Percentiles rank a stretch among this genome's conserved stretches.
phyloP scores from a whole-genome alignment of 306 rosid genomes.

The Potentilla sterilis region DNA sequence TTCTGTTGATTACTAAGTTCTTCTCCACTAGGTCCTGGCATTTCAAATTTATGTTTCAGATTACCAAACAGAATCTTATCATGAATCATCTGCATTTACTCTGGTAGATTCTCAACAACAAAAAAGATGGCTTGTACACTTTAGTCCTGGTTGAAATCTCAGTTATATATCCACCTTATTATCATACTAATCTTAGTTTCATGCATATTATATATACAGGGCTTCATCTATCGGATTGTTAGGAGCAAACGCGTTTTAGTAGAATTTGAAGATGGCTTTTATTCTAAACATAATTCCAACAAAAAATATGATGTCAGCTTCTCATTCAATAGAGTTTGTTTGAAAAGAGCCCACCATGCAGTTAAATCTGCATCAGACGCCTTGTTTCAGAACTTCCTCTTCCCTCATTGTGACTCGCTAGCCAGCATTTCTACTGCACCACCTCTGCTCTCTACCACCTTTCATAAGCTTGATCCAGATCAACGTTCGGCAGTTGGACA shows the following conservation, averaged over 20 bases:
- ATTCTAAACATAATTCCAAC: conserved; percentile 5
- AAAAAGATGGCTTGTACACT: not conserved
- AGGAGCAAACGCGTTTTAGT: conserved; percentile 12
- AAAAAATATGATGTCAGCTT: conserved; percentile 32
- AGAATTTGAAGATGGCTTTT: conserved; percentile 28
- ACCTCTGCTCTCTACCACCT: no score
- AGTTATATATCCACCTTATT: not conserved
- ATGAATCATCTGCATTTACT: not conserved
- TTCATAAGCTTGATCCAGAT: not conserved
- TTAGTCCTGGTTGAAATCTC: not conserved
- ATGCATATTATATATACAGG: conserved; percentile 19
- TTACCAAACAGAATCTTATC: not conserved
- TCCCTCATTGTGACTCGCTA: conserved; percentile 14
- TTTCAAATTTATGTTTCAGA: not conserved
- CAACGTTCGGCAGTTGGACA: conserved; percentile 11
- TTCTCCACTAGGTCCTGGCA: not conserved
- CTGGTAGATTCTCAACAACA: not conserved
- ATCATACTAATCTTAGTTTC: not conserved
- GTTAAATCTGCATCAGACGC: conserved; percentile 17
- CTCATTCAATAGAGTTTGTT: conserved; percentile 39
- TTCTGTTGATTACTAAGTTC: not conserved
- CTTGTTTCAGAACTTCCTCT: conserved; percentile 26
- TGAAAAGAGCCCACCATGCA: conserved; percentile 40
- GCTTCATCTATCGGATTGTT: conserved; percentile 11
- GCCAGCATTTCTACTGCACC: not conserved